Percentiles rank a stretch among this genome's conserved stretches.
phyloP scores from a whole-genome alignment of 345 rosid genomes.

The Aquilaria yunnanensis region DNA sequence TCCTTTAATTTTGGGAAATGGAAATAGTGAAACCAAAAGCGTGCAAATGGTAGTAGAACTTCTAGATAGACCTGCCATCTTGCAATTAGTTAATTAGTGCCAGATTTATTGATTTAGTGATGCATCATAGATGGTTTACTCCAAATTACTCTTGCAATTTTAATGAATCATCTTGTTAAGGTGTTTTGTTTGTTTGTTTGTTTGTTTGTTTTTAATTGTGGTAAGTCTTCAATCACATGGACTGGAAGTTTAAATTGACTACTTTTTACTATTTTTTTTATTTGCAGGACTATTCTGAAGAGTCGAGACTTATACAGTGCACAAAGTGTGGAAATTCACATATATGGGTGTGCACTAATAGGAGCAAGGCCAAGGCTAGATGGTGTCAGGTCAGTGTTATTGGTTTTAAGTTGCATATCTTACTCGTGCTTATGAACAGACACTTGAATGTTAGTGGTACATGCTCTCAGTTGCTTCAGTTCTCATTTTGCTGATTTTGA shows the following conservation, averaged over 20 bases:
- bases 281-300: conserved; percentile 68
- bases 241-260: background rate
- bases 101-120: background rate
- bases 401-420: background rate
- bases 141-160: too few relatives aligned
- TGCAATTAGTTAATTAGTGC: background rate
- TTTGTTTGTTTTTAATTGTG: too few relatives aligned
- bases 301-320: conserved; percentile 95
- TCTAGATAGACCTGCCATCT: background rate
- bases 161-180: too few relatives aligned
- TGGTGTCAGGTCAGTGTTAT: conserved; percentile 87
- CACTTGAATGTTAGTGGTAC: too few relatives aligned
- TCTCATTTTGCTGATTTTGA: too few relatives aligned
- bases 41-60: too few relatives aligned
- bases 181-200: too few relatives aligned
- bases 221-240: conserved; percentile 1
- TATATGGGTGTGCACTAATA: conserved; percentile 91
- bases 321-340: conserved; percentile 90
- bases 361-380: conserved; percentile 82
- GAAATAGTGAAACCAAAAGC: too few relatives aligned
- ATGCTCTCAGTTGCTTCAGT: too few relatives aligned
- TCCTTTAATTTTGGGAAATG: too few relatives aligned
- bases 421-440: too few relatives aligned
- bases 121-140: too few relatives aligned
- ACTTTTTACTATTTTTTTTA: conserved; percentile 5